Evolutionary conservation across 164 flowering plant genomes (phyloP).

Genomic region (Piper longum): DNA sequence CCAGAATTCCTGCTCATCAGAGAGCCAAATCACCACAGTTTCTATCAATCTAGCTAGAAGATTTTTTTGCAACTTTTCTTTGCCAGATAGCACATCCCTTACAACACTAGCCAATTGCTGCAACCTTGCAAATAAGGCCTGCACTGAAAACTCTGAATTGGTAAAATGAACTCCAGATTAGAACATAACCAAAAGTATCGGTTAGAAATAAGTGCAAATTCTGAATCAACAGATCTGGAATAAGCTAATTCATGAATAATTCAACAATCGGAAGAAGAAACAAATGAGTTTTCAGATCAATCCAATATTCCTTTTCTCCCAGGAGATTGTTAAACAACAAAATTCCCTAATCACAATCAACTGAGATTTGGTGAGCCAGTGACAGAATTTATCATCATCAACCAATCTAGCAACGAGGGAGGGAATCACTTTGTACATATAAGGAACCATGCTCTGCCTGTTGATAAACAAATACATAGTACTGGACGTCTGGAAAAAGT

Average conservation of each 20-base stretch:
- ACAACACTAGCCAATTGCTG: slow-evolving; percentile 90
- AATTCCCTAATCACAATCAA: too few species aligned
- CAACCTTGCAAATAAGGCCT: slow-evolving; percentile 84
- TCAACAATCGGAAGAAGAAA: not conserved
- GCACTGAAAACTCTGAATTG: slow-evolving; percentile 8
- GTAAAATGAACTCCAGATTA: not conserved
- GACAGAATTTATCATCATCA: too few species aligned
- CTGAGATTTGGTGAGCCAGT: too few species aligned
- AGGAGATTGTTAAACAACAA: too few species aligned
- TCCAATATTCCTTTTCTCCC: too few species aligned
- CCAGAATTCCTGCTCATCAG: slow-evolving; percentile 94
- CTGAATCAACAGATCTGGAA: too few species aligned
- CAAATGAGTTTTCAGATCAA: not conserved
- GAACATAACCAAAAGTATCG: not conserved
- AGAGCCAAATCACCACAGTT: slow-evolving; percentile 89
- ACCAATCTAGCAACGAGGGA: too few species aligned
- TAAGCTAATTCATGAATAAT: not conserved
- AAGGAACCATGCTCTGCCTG: too few species aligned
- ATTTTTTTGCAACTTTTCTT: slow-evolving; percentile 76
- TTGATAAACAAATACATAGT: too few species aligned
- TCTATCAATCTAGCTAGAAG: slow-evolving; percentile 88
- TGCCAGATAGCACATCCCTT: slow-evolving; percentile 80
- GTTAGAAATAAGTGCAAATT: not conserved
- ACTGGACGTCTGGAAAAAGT: too few species aligned
- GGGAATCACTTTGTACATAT: too few species aligned